Conservation (phyloP, 371 early-diverging fungal genomes). For the Ecytonucleospora hepatopenaei region DNA sequence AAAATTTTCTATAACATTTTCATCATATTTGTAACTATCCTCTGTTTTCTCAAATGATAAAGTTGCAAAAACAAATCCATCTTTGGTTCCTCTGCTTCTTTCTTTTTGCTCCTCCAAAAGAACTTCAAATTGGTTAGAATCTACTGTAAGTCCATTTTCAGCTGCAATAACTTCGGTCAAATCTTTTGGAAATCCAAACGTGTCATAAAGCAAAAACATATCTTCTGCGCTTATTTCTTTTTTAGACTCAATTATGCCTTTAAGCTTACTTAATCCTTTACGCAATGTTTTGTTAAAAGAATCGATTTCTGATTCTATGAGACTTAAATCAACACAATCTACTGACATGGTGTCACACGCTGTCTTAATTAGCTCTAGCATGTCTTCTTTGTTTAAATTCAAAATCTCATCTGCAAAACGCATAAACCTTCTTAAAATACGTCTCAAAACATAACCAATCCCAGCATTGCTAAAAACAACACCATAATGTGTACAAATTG, state of each 20-base stretch:
- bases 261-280: conserved; percentile 85
- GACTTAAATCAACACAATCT: conserved; percentile 70
- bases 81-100: conserved; percentile 58
- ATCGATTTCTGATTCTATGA: conserved; percentile 83
- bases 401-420: conserved; percentile 84
- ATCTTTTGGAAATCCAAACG: conserved; percentile 98
- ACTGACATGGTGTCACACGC: conserved; percentile 54
- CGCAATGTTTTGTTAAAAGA: conserved; percentile 89
- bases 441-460: conserved; percentile 90
- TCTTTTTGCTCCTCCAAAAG: conserved; percentile 70
- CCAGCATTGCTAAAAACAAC: conserved; percentile 91
- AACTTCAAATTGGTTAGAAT: conserved; percentile 69
- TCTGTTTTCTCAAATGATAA: conserved; percentile 61
- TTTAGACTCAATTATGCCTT: conserved; percentile 64
- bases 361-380: conserved; percentile 46
- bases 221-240: conserved; percentile 68
- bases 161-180: conserved; percentile 90
- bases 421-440: conserved; percentile 88
- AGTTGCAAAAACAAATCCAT: conserved; percentile 10
- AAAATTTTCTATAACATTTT: conserved; percentile 30
- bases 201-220: conserved; percentile 93
- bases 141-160: conserved; percentile 73
- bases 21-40: conserved; percentile 71
- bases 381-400: conserved; percentile 54
- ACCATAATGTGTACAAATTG: conserved; percentile 87